Evolutionary conservation across 1,284 basidiomycete species (phyloP).

Genomic region (Pseudozyma pruni): DNA sequence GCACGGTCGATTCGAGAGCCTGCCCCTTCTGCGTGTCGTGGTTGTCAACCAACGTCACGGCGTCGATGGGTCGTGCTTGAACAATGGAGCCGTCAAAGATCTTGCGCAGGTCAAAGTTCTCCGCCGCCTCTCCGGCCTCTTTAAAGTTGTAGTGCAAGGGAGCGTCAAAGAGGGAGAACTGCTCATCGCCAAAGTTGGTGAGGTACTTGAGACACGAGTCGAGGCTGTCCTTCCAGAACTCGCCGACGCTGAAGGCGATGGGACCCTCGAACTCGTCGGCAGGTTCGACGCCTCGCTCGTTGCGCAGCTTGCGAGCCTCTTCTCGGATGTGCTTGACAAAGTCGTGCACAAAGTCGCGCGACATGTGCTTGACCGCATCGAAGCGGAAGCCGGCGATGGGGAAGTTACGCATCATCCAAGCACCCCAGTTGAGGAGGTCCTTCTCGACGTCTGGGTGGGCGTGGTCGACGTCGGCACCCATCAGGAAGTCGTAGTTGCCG

Average conservation of each 20-base stretch:
- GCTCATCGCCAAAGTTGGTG: conserved; percentile 69
- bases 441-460: conserved; percentile 78
- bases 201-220: conserved; percentile 63
- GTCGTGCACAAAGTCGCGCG: conserved; percentile 70
- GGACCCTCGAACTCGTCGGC: conserved; percentile 56
- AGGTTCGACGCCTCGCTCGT: conserved; percentile 43
- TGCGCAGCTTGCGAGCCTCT: conserved; percentile 45
- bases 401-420: conserved; percentile 70
- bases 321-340: conserved; percentile 73
- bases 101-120: conserved; percentile 71
- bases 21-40: conserved; percentile 70
- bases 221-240: conserved; percentile 55
- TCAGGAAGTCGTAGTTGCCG: conserved; percentile 69
- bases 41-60: conserved; percentile 74
- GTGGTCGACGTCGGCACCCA: conserved; percentile 76
- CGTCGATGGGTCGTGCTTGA: conserved; percentile 72
- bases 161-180: conserved; percentile 74
- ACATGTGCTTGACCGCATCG: conserved; percentile 64
- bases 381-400: conserved; percentile 60
- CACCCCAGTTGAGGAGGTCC: conserved; percentile 73
- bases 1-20: conserved; percentile 72
- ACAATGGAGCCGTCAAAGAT: conserved; percentile 74
- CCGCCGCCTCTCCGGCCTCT: conserved; percentile 71
- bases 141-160: conserved; percentile 74
- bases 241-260: conserved; percentile 58